Conservation (phyloP, 202 grass and related monocot species). For the Zizania palustris region DNA sequence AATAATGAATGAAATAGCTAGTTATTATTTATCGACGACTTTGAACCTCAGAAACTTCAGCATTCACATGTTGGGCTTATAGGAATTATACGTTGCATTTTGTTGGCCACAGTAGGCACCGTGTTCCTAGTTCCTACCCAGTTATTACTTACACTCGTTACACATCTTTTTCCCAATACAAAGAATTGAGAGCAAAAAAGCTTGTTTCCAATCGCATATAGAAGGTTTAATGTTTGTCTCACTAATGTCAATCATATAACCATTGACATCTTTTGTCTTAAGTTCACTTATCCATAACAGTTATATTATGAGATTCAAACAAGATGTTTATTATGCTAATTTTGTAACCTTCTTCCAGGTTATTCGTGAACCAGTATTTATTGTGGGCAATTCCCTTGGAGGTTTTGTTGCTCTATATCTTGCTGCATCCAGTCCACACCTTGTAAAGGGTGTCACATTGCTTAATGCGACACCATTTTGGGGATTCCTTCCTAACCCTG, state of each 20-base stretch:
- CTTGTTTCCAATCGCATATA: background rate
- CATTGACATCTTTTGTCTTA: background rate
- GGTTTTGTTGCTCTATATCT: constrained; percentile 84
- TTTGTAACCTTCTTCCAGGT: constrained; percentile 59
- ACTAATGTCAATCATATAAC: background rate
- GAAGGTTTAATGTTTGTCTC: background rate
- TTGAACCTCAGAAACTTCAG: background rate
- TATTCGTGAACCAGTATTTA: constrained; percentile 90
- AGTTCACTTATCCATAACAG: background rate
- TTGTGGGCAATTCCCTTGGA: constrained; percentile 96
- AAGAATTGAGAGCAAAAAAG: background rate
- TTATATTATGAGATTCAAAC: constrained; percentile 8
- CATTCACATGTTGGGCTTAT: background rate
- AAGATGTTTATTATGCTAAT: constrained; percentile 8
- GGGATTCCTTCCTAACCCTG: constrained; percentile 91
- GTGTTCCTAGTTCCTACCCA: background rate
- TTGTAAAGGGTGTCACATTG: constrained; percentile 89
- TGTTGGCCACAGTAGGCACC: background rate
- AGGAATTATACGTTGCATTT: background rate
- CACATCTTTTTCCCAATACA: background rate
- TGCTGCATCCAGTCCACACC: constrained; percentile 70
- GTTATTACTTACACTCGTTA: background rate
- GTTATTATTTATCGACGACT: background rate
- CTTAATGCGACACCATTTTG: constrained; percentile 98
- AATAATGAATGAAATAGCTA: background rate